These are phyloP conservation scores for Kodamaea fukazawae DNA, from an alignment of 805 yeast genomes.

Conservation along the genomic window DNA sequence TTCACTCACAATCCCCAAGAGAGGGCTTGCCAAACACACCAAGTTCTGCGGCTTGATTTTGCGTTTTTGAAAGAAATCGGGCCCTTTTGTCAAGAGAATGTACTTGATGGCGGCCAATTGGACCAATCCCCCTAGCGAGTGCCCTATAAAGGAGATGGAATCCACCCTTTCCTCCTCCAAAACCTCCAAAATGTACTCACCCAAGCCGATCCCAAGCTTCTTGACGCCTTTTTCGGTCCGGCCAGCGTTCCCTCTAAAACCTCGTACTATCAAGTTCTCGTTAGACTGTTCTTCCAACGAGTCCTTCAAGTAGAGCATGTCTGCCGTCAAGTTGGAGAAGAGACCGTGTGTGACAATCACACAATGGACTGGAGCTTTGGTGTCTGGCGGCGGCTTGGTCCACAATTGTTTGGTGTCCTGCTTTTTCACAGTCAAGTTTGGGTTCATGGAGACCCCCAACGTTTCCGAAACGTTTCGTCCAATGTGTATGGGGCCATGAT, in stretches of 20 bases:
- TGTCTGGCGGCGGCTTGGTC: slow-evolving; percentile 25
- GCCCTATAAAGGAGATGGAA: slow-evolving; percentile 42
- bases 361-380: slow-evolving; percentile 35
- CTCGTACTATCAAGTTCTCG: slow-evolving; percentile 38
- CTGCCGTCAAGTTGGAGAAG: slow-evolving; percentile 43
- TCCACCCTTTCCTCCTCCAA: slow-evolving; percentile 24
- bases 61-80: slow-evolving; percentile 26
- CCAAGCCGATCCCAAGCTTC: slow-evolving; percentile 33
- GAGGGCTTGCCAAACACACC: slow-evolving; percentile 42
- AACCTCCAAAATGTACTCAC: slow-evolving; percentile 25
- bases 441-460: slow-evolving; percentile 14
- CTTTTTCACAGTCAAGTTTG: slow-evolving; percentile 26
- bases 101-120: slow-evolving; percentile 42
- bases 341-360: slow-evolving; percentile 45
- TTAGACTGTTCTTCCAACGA: slow-evolving; percentile 22
- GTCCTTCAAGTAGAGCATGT: slow-evolving; percentile 42
- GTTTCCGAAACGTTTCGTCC: not conserved
- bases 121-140: slow-evolving; percentile 43
- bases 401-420: slow-evolving; percentile 32
- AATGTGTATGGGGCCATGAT: slow-evolving; percentile 20
- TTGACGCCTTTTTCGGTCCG: slow-evolving; percentile 41
- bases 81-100: slow-evolving; percentile 30
- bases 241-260: slow-evolving; percentile 41
- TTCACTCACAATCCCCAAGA: slow-evolving; percentile 42
- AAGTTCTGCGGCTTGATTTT: slow-evolving; percentile 32